These are phyloP conservation scores for Auriscalpium vulgare DNA, from an alignment of 768 basidiomycete species.

Conservation along the genomic window DNA sequence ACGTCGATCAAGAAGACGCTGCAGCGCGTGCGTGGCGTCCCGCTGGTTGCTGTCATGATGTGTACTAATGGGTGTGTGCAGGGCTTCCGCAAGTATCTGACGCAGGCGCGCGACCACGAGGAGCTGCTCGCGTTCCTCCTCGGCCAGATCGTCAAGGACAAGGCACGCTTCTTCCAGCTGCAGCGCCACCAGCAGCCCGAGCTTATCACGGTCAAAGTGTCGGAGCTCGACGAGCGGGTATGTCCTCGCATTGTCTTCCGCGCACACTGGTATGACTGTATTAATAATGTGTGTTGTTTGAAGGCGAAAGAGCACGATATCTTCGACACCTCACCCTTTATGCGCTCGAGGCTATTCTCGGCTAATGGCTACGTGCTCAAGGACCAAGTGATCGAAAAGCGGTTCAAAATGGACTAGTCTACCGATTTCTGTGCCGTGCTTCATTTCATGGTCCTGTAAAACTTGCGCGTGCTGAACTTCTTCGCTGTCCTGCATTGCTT, in stretches of 20 bases:
- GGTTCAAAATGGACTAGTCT: slow-evolving; percentile 37
- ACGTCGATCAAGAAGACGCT: slow-evolving; percentile 97
- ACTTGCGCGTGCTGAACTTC: no score
- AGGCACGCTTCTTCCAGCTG: slow-evolving; percentile 75
- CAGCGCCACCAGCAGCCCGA: slow-evolving; percentile 74
- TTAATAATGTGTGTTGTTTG: not conserved
- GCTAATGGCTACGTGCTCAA: slow-evolving; percentile 83
- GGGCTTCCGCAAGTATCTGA: slow-evolving; percentile 97
- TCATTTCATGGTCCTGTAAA: no score
- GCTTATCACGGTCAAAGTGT: slow-evolving; percentile 61
- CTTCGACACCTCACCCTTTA: slow-evolving; percentile 81
- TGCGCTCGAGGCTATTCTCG: slow-evolving; percentile 74
- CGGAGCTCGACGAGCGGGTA: slow-evolving; percentile 85
- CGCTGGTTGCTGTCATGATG: not conserved
- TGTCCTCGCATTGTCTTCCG: slow-evolving; percentile 20
- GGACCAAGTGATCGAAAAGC: slow-evolving; percentile 62
- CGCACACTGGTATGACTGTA: slow-evolving; percentile 6
- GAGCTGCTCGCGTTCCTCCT: slow-evolving; percentile 92
- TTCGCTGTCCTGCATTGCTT: no score
- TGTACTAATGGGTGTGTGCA: slow-evolving; percentile 22
- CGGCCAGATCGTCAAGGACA: slow-evolving; percentile 89
- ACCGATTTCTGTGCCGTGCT: not conserved
- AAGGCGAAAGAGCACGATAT: slow-evolving; percentile 97
- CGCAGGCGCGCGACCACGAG: slow-evolving; percentile 92
- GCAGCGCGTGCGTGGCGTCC: slow-evolving; percentile 61